A percentile compares a stretch with the other conserved stretches of the same genome.
phyloP scores from a whole-genome alignment of 495 filamentous ascomycete genomes.

The Elasticomyces elasticus region DNA sequence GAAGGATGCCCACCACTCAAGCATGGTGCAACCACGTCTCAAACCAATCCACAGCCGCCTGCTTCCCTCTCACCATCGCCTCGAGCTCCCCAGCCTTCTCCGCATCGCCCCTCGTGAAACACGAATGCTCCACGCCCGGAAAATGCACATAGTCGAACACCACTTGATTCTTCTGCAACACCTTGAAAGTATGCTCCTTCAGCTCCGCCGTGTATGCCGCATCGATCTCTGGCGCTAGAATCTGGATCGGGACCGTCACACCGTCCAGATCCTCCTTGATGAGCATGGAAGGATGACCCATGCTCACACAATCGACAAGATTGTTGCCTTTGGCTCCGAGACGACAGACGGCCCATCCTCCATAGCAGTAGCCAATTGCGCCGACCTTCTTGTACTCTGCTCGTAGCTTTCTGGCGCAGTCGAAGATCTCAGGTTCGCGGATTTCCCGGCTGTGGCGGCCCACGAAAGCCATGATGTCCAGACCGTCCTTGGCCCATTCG shows the following conservation, averaged over 20 bases:
- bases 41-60: conserved; percentile 16
- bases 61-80: conserved; percentile 41
- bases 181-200: conserved; percentile 38
- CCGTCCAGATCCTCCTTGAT: conserved; percentile 42
- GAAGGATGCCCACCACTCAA: background rate
- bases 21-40: background rate
- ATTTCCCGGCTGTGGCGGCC: conserved; percentile 33
- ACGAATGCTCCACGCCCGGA: conserved; percentile 44
- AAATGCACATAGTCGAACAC: conserved; percentile 51
- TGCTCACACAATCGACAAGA: conserved; percentile 47
- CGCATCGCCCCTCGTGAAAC: conserved; percentile 38
- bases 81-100: conserved; percentile 34
- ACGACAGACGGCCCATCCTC: conserved; percentile 47
- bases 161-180: conserved; percentile 36
- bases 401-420: conserved; percentile 38
- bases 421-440: conserved; percentile 46
- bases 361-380: conserved; percentile 53
- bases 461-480: conserved; percentile 9
- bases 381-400: conserved; percentile 33
- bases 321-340: conserved; percentile 36
- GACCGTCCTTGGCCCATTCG: background rate
- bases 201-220: conserved; percentile 39
- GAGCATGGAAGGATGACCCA: conserved; percentile 45
- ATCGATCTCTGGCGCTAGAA: conserved; percentile 50
- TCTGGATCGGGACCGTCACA: conserved; percentile 45